A percentile compares a stretch with the other conserved stretches of the same genome.
These are phyloP conservation scores for Cordyceps pruinosa DNA, from an alignment of 2,329 filamentous ascomycete genomes.

Conservation along the genomic window DNA sequence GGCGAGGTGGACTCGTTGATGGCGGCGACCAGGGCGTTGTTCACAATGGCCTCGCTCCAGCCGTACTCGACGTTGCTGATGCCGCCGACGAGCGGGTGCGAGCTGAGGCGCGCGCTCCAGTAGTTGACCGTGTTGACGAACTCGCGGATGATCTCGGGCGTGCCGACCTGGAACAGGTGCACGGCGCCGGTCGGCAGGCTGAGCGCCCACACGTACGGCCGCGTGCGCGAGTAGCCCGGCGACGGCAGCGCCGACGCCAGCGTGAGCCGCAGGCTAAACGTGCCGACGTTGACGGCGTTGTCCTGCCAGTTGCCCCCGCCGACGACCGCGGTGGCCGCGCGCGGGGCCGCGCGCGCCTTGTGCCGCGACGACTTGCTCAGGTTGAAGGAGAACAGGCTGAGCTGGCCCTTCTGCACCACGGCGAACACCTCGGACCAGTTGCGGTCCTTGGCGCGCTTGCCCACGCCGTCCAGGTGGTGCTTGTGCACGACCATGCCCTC, in stretches of 20 bases:
- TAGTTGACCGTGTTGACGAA: conserved; percentile 95
- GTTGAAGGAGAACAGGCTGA: conserved; percentile 90
- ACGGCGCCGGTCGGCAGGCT: conserved; percentile 89
- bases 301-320: conserved; percentile 98
- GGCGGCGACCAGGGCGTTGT: conserved; percentile 46
- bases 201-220: conserved; percentile 90
- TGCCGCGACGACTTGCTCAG: conserved; percentile 68
- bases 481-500: conserved; percentile 95
- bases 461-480: conserved; percentile 83
- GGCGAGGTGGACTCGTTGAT: conserved; percentile 39
- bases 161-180: conserved; percentile 97
- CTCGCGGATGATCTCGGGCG: conserved; percentile 86
- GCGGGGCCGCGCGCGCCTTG: conserved; percentile 55
- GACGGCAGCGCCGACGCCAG: conserved; percentile 84
- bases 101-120: conserved; percentile 91
- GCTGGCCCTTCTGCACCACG: conserved; percentile 88
- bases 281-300: conserved; percentile 83
- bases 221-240: conserved; percentile 83
- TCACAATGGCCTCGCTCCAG: conserved; percentile 82
- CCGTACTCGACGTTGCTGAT: conserved; percentile 97
- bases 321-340: conserved; percentile 41
- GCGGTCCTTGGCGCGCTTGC: conserved; percentile 88
- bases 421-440: conserved; percentile 96
- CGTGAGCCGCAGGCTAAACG: conserved; percentile 82
- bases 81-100: conserved; percentile 84